Evolutionary conservation across 2,329 filamentous ascomycete species (phyloP).

Genomic region (Colletotrichum euphorbiae): DNA sequence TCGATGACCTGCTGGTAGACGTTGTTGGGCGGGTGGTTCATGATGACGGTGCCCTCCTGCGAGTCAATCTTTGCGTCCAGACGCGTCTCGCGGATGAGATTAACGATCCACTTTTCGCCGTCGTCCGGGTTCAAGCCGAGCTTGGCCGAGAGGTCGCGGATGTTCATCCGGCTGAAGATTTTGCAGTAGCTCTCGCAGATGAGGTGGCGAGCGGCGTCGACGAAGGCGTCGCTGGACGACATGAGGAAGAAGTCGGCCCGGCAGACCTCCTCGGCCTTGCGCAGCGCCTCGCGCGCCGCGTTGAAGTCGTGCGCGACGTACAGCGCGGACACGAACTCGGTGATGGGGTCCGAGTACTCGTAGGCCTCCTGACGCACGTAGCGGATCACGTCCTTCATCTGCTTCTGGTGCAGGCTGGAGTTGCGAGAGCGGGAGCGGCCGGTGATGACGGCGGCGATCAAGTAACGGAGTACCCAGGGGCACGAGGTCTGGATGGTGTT

Average conservation of each 20-base stretch:
- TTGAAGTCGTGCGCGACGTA: slow-evolving; percentile 92
- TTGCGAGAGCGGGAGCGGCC: slow-evolving; percentile 86
- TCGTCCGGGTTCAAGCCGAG: slow-evolving; percentile 93
- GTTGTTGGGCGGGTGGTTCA: slow-evolving; percentile 99
- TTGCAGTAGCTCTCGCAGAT: slow-evolving; percentile 99
- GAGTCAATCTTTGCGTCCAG: slow-evolving; percentile 99
- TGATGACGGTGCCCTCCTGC: slow-evolving; percentile 97
- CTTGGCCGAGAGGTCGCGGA: slow-evolving; percentile 93
- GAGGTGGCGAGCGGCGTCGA: slow-evolving; percentile 93
- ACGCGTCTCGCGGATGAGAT: slow-evolving; percentile 96
- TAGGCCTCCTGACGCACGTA: slow-evolving; percentile 97
- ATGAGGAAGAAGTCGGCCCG: slow-evolving; percentile 96
- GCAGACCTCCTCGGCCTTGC: slow-evolving; percentile 89
- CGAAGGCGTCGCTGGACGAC: slow-evolving; percentile 85
- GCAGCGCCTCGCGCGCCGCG: slow-evolving; percentile 90
- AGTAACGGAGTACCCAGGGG: slow-evolving; percentile 95
- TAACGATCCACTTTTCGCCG: slow-evolving; percentile 99
- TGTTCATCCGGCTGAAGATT: slow-evolving; percentile 98
- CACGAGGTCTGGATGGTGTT: slow-evolving; percentile 99
- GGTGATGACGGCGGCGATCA: slow-evolving; percentile 94
- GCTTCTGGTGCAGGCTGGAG: slow-evolving; percentile 92
- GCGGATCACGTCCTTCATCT: slow-evolving; percentile 95
- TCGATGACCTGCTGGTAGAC: slow-evolving; percentile 99
- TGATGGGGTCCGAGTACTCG: slow-evolving; percentile 96
- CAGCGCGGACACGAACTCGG: slow-evolving; percentile 94